Conservation (phyloP, 306 rosid species). For the Citrullus mucosospermus region DNA sequence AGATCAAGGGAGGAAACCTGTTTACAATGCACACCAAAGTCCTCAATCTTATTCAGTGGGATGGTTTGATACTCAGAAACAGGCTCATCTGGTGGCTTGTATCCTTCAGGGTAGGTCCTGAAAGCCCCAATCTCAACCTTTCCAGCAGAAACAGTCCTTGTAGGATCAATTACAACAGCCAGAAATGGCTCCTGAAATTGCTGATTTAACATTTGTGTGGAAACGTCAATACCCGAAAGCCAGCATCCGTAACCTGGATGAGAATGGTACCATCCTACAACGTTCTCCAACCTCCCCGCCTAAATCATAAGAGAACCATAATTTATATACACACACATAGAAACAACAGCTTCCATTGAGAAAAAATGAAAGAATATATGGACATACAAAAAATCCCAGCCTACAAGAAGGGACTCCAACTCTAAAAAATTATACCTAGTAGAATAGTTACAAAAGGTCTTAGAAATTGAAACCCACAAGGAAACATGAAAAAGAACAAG, state of each 20-base stretch:
- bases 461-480: no score
- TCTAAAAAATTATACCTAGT: no score
- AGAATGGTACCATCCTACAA: slow-evolving; percentile 97
- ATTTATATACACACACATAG: no score
- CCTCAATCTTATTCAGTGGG: slow-evolving; percentile 92
- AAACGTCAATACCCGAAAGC: slow-evolving; percentile 95
- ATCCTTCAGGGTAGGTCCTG: slow-evolving; percentile 95
- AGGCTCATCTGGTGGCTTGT: slow-evolving; percentile 87
- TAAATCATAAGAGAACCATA: slow-evolving; percentile 8
- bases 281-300: slow-evolving; percentile 94
- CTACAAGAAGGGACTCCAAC: no score
- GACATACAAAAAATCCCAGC: no score
- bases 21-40: slow-evolving; percentile 96
- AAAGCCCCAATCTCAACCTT: slow-evolving; percentile 98
- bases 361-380: no score
- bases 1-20: slow-evolving; percentile 39
- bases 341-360: no score
- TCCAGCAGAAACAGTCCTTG: slow-evolving; percentile 88
- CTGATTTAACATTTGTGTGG: slow-evolving; percentile 92
- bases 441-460: no score
- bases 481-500: no score
- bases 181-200: slow-evolving; percentile 88
- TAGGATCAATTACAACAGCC: slow-evolving; percentile 93
- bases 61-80: slow-evolving; percentile 92
- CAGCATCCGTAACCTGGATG: slow-evolving; percentile 99